Evolutionary conservation across 1,284 basidiomycete species (phyloP), one percentile per base, ranked within the genome.

Genomic region (Ganoderma boninense): DNA sequence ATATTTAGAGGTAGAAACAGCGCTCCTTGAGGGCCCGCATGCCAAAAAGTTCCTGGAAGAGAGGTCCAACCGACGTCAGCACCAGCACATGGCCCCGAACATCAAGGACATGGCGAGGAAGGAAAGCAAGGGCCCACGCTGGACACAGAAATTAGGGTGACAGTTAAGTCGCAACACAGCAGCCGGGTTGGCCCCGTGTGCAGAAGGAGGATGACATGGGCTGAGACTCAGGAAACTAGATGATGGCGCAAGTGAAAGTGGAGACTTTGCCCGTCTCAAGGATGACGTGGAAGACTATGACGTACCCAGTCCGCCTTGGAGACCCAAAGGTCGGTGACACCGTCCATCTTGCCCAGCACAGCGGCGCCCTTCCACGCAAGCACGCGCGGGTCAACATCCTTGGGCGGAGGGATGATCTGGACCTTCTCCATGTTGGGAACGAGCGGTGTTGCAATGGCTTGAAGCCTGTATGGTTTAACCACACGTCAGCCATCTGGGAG

Each of bases 301-400:
- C 86, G 67, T 81, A 95, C 94, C 96, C 96, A 99, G 80, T 99
- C 97, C 59, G 91, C 86, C 66, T 86, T 83, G 16, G 93, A 90
- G 59, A 99, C 86, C 96, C 97, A 99, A 73, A 98, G 83, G 77
- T 99, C 97, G 62, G 90, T 87, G 67, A 95, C 89, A 1, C 91
- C 89, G 63, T 99, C 97, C 87, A 99, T 93, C 81, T 96, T 95
- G 40, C 93, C 95, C 69, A 99, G 89, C 26, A 98, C 95, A n/a
- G 94, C 91, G 23, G 94, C 96, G 6, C 97, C 97, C 81, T 98
- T 98, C 97, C 97, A 99, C 29, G 91, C 91, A 54, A 99, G 86
- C 63, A 96, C 91, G 46, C 91, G 89, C 6, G 96, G 95, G 81
- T 99, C 97, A 69, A 98, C 91, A 70, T 97, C 96, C 78, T 97